Evolutionary conservation across 1,284 basidiomycete species (phyloP).

Genomic region (Moesziomyces antarcticus): DNA sequence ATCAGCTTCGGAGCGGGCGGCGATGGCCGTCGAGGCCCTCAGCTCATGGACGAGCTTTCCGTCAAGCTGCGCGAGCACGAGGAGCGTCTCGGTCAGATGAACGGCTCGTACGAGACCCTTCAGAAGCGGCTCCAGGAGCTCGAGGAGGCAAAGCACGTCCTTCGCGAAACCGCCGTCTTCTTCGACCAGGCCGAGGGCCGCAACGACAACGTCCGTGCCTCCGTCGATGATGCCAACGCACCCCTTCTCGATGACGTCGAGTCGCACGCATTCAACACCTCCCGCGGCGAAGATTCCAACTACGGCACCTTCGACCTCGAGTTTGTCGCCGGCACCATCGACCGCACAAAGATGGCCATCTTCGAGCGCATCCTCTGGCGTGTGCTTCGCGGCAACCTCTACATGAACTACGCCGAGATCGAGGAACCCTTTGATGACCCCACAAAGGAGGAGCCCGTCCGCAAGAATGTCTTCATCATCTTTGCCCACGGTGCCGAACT

Average conservation of each 20-base stretch:
- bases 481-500: slow-evolving; percentile 96
- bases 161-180: slow-evolving; percentile 95
- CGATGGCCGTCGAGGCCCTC: slow-evolving; percentile 76
- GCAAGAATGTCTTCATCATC: slow-evolving; percentile 99
- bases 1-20: slow-evolving; percentile 67
- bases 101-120: slow-evolving; percentile 88
- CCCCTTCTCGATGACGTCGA: slow-evolving; percentile 86
- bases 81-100: slow-evolving; percentile 87
- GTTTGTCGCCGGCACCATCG: slow-evolving; percentile 96
- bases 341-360: slow-evolving; percentile 87
- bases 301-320: slow-evolving; percentile 77
- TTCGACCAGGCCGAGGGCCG: slow-evolving; percentile 89
- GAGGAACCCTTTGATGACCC: slow-evolving; percentile 91
- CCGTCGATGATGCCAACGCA: slow-evolving; percentile 84
- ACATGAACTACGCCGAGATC: slow-evolving; percentile 98
- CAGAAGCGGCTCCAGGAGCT: slow-evolving; percentile 88
- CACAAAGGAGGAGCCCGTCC: slow-evolving; percentile 71
- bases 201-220: slow-evolving; percentile 81
- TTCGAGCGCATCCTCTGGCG: slow-evolving; percentile 99
- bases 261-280: slow-evolving; percentile 71
- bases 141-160: slow-evolving; percentile 87
- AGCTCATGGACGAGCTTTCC: slow-evolving; percentile 92
- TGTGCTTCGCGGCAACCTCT: slow-evolving; percentile 95
- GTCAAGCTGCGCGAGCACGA: slow-evolving; percentile 89
- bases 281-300: slow-evolving; percentile 70